Percentiles rank a stretch among this genome's conserved stretches.
Conservation (phyloP, 2,329 filamentous ascomycete genomes). For the Colletotrichum spinosum region DNA sequence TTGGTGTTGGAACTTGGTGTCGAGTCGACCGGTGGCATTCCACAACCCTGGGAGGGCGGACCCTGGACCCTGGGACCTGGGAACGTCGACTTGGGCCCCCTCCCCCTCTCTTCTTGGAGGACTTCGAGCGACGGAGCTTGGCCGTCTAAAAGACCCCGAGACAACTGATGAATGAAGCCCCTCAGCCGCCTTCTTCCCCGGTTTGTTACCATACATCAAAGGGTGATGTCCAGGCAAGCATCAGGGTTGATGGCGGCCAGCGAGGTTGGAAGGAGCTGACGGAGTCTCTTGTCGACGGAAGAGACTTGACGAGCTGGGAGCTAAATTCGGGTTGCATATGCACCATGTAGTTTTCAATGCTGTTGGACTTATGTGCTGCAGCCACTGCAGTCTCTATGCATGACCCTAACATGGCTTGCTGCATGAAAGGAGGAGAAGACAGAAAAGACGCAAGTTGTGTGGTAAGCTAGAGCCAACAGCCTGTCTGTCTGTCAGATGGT, state of each 20-base stretch:
- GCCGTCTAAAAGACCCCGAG: too few relatives aligned
- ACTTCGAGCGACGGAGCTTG: too few relatives aligned
- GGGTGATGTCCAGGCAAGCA: slow-evolving; percentile 10
- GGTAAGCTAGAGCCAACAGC: slow-evolving; percentile 21
- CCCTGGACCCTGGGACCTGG: slow-evolving; percentile 32
- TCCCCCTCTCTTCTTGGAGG: not conserved
- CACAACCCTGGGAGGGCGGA: slow-evolving; percentile 16
- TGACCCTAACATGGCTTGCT: slow-evolving; percentile 10
- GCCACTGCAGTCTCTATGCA: slow-evolving; percentile 5
- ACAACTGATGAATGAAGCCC: slow-evolving; percentile 15
- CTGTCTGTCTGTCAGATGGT: not conserved
- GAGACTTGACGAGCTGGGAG: slow-evolving; percentile 12
- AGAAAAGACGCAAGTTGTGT: slow-evolving; percentile 13
- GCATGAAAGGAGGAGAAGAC: slow-evolving; percentile 22
- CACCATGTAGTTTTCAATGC: slow-evolving; percentile 2
- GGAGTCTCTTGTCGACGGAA: slow-evolving; percentile 4
- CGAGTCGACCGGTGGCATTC: slow-evolving; percentile 18
- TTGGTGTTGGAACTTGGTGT: slow-evolving; percentile 20
- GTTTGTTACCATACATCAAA: slow-evolving; percentile 28
- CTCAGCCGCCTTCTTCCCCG: slow-evolving; percentile 29
- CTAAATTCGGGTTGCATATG: slow-evolving; percentile 7
- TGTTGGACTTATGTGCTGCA: slow-evolving; percentile 6
- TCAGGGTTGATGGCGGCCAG: not conserved
- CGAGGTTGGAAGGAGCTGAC: not conserved
- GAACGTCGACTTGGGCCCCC: slow-evolving; percentile 8